phyloP scores from a whole-genome alignment of 495 filamentous ascomycete genomes.

The Podospora fimiseda region DNA sequence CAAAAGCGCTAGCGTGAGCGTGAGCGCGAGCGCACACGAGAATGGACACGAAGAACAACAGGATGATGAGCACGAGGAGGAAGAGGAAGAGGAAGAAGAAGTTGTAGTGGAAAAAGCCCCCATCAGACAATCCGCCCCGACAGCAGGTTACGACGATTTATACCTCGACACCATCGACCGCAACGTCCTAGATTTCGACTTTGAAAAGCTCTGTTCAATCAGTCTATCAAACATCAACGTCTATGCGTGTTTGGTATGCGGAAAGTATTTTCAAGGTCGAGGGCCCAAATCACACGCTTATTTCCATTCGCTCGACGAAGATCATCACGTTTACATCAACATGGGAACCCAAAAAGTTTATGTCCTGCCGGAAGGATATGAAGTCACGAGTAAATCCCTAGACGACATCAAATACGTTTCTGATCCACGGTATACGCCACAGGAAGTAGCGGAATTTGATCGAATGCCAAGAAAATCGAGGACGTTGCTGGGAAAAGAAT shows the following conservation, averaged over 20 bases:
- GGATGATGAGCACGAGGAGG: constrained; percentile 21
- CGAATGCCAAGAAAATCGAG: constrained; percentile 65
- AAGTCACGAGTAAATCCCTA: constrained; percentile 89
- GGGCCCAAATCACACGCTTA: constrained; percentile 94
- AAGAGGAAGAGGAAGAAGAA: constrained; percentile 39
- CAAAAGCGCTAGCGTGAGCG: constrained; percentile 28
- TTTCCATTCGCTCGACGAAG: constrained; percentile 91
- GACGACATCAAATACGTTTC: constrained; percentile 99
- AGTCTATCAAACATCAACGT: constrained; percentile 97
- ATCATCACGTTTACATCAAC: constrained; percentile 96
- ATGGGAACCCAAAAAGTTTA: constrained; percentile 93
- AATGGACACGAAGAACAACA: constrained; percentile 11
- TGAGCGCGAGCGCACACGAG: constrained; percentile 11
- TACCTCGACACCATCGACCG: constrained; percentile 98
- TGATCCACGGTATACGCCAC: constrained; percentile 76
- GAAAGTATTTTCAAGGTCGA: constrained; percentile 94
- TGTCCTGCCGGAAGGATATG: constrained; percentile 94
- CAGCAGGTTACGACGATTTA: constrained; percentile 87
- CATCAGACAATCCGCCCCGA: constrained; percentile 64
- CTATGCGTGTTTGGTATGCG: constrained; percentile 95
- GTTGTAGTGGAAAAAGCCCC: constrained; percentile 44
- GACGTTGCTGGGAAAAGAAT: constrained; percentile 75
- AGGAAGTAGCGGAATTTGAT: constrained; percentile 74
- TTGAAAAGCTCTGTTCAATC: constrained; percentile 95
- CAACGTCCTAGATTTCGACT: constrained; percentile 85